phyloP scores from a whole-genome alignment of 768 basidiomycete species.

The Russula emetica region DNA sequence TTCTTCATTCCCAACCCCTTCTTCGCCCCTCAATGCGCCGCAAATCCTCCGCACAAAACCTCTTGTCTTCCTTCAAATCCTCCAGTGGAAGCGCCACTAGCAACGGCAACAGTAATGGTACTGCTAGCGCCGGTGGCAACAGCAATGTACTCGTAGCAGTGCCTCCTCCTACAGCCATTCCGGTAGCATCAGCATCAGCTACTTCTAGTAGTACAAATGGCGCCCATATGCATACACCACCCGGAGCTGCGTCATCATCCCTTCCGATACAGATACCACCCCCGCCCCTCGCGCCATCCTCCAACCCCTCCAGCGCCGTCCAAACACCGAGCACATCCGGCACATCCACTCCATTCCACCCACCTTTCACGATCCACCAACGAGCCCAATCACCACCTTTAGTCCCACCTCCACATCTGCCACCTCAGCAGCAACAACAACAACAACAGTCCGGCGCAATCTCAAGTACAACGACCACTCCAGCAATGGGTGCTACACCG shows the following conservation, averaged over 20 bases:
- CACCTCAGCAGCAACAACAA: neutral
- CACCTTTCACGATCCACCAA: constrained; percentile 11
- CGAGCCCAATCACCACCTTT: constrained; percentile 24
- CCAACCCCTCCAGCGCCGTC: constrained; percentile 21
- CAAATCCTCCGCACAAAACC: constrained; percentile 82
- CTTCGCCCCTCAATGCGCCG: constrained; percentile 66
- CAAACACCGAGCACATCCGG: constrained; percentile 29
- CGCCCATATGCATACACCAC: neutral
- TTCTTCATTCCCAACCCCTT: neutral
- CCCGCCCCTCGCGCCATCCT: constrained; percentile 7
- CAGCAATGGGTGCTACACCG: neutral
- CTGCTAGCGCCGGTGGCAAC: neutral
- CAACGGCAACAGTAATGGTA: neutral
- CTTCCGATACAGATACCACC: neutral
- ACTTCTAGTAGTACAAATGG: constrained; percentile 1
- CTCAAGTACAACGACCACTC: neutral
- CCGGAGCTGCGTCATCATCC: neutral
- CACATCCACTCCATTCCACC: constrained; percentile 30
- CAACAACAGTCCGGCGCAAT: neutral
- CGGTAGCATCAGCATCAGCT: neutral
- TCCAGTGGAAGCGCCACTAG: neutral
- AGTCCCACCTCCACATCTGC: neutral
- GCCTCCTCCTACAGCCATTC: neutral
- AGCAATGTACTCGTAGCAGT: neutral
- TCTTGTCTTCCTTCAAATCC: constrained; percentile 69